Conservation (phyloP, 1,284 basidiomycete species). For the Cryptococcus floricola region DNA sequence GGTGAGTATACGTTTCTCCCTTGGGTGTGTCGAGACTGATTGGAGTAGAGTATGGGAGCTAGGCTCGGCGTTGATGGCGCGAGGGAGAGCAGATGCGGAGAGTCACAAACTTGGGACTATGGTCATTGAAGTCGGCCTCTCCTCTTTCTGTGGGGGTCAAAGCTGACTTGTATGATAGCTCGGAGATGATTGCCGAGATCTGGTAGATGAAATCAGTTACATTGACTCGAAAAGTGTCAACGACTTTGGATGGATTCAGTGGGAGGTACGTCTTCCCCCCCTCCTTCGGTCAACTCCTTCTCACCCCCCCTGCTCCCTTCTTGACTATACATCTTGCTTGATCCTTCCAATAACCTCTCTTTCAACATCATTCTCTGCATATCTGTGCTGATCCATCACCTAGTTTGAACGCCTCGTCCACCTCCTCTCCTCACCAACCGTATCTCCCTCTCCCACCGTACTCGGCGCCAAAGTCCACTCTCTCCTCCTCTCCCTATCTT, state of each 20-base stretch:
- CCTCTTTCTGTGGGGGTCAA: neutral
- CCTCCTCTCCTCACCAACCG: constrained; percentile 24
- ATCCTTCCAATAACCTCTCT: too few relatives aligned
- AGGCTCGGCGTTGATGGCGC: constrained; percentile 32
- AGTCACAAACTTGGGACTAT: too few relatives aligned
- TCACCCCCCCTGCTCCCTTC: neutral
- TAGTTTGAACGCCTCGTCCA: constrained; percentile 35
- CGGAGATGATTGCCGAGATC: constrained; percentile 34
- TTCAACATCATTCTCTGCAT: too few relatives aligned
- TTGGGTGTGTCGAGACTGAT: neutral
- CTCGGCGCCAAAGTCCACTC: constrained; percentile 31
- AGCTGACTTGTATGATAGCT: constrained; percentile 20
- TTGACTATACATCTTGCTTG: neutral
- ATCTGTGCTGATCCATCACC: neutral
- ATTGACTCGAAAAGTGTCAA: constrained; percentile 42
- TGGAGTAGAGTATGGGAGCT: constrained; percentile 39
- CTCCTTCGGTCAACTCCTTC: neutral
- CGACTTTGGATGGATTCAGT: constrained; percentile 43
- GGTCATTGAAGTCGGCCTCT: too few relatives aligned
- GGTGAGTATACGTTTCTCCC: constrained; percentile 21
- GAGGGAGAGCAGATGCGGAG: neutral
- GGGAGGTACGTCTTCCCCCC: constrained; percentile 29
- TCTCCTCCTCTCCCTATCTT: constrained; percentile 29
- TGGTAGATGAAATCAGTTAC: constrained; percentile 36
- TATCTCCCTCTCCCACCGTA: constrained; percentile 8